Conservation (phyloP, 345 rosid genomes). For the Gossypium turneri region DNA sequence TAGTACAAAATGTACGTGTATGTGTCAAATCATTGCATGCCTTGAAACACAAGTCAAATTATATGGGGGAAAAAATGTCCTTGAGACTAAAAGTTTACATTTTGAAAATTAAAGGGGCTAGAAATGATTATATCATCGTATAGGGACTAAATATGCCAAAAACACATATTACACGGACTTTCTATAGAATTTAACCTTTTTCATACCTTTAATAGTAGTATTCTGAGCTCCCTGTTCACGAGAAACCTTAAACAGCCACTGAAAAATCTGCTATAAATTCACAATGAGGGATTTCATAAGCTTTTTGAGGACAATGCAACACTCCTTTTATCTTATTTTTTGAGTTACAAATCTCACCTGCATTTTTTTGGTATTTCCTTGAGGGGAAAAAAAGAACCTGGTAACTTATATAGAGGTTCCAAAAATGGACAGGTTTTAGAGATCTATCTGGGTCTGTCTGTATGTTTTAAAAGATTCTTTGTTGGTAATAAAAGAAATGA, state of each 20-base stretch:
- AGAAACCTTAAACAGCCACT: constrained; percentile 42
- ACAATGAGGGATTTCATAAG: not conserved
- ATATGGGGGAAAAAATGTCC: too few relatives aligned
- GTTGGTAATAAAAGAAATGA: not conserved
- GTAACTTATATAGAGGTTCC: not conserved
- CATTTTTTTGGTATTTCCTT: not conserved
- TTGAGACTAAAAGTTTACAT: too few relatives aligned
- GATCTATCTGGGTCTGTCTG: constrained; percentile 60
- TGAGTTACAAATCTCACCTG: not conserved
- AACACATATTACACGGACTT: too few relatives aligned
- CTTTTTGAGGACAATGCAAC: not conserved
- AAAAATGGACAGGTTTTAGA: constrained; percentile 38
- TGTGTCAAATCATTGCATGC: too few relatives aligned
- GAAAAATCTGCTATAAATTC: constrained; percentile 54
- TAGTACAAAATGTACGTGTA: too few relatives aligned
- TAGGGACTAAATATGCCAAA: too few relatives aligned
- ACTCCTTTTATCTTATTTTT: not conserved
- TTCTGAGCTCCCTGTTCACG: constrained; percentile 30
- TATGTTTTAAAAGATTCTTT: constrained; percentile 40
- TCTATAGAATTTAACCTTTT: not conserved
- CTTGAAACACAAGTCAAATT: too few relatives aligned
- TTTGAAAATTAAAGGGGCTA: too few relatives aligned
- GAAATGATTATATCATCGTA: too few relatives aligned
- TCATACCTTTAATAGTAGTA: constrained; percentile 25
- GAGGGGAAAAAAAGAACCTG: not conserved